Conservation (phyloP, 352 stramenopile species). For the Blastocystis sp. region DNA sequence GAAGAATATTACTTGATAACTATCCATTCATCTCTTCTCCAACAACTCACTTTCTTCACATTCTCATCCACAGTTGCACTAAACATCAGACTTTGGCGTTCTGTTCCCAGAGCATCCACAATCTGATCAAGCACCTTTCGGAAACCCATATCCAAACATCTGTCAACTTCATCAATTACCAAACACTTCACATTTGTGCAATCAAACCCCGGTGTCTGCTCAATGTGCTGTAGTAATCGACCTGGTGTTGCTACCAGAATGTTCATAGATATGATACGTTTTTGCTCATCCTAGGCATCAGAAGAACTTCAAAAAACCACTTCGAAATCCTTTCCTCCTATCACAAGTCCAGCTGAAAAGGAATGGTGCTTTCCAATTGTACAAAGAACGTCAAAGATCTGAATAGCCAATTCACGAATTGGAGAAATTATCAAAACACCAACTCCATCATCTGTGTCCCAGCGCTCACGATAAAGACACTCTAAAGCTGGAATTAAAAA, state of each 20-base stretch:
- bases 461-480: constrained; percentile 82
- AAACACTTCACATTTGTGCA: constrained; percentile 82
- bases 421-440: constrained; percentile 93
- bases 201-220: constrained; percentile 95
- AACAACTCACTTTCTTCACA: constrained; percentile 76
- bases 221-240: constrained; percentile 93
- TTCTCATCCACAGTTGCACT: constrained; percentile 93
- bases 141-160: constrained; percentile 80
- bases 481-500: constrained; percentile 84
- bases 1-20: constrained; percentile 87
- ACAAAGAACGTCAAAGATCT: constrained; percentile 93
- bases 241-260: constrained; percentile 94
- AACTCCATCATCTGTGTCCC: constrained; percentile 86
- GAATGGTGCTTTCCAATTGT: constrained; percentile 88
- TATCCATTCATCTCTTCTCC: constrained; percentile 72
- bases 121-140: constrained; percentile 77
- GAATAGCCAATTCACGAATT: constrained; percentile 93
- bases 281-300: constrained; percentile 82
- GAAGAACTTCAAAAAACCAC: constrained; percentile 49
- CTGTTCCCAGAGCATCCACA: constrained; percentile 75
- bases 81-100: constrained; percentile 93
- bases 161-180: constrained; percentile 78
- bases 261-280: constrained; percentile 88
- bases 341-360: constrained; percentile 92
- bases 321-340: constrained; percentile 89